These are phyloP conservation scores for Ashbya aceris DNA, from an alignment of 1,139 yeast genomes.

Conservation along the genomic window DNA sequence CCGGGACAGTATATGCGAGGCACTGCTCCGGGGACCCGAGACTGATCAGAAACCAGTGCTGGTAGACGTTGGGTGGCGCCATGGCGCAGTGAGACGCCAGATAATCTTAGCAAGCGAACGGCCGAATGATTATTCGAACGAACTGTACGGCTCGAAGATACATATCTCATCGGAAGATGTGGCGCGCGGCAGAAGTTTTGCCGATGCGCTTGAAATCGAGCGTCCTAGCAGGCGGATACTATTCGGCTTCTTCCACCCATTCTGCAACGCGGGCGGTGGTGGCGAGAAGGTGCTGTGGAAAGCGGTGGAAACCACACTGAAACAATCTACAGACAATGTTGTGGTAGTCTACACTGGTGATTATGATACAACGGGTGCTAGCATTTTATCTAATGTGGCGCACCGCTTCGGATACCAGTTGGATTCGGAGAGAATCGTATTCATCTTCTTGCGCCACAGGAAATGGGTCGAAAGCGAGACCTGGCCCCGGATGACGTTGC, in stretches of 20 bases:
- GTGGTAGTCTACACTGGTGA: constrained; percentile 75
- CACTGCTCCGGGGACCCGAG: no score
- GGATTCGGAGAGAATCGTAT: constrained; percentile 50
- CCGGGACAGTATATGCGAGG: no score
- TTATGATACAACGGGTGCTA: constrained; percentile 39
- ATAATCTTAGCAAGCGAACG: constrained; percentile 41
- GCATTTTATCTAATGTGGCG: constrained; percentile 49
- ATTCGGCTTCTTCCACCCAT: constrained; percentile 91
- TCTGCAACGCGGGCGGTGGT: constrained; percentile 95
- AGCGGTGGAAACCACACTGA: constrained; percentile 68
- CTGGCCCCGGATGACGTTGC: constrained; percentile 73
- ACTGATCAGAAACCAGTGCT: neutral
- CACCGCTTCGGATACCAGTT: constrained; percentile 56
- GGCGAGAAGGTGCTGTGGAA: constrained; percentile 97
- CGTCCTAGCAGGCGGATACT: constrained; percentile 34
- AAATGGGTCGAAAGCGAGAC: constrained; percentile 56
- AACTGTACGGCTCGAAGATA: constrained; percentile 9
- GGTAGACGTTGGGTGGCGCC: constrained; percentile 22
- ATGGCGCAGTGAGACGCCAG: constrained; percentile 42
- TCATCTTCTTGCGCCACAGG: constrained; percentile 59
- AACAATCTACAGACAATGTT: constrained; percentile 41
- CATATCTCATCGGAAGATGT: constrained; percentile 15
- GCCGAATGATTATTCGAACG: constrained; percentile 31
- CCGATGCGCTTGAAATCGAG: constrained; percentile 29
- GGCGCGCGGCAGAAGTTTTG: constrained; percentile 14